Evolutionary conservation across 352 stramenopile species (phyloP).

Genomic region (Globisporangium cystogenes): DNA sequence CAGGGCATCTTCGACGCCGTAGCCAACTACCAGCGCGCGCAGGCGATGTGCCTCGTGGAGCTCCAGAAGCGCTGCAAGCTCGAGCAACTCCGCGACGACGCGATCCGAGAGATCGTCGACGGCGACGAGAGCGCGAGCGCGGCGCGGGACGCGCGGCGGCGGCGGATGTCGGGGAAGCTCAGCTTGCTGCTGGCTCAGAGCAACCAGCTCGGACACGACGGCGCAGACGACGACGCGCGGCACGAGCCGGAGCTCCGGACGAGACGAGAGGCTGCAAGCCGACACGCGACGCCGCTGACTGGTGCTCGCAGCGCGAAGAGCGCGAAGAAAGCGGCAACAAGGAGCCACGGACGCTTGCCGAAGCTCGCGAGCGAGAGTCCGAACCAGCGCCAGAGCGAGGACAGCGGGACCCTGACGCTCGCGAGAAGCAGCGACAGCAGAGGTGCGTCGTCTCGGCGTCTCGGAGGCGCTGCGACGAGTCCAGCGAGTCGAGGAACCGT

Average conservation of each 20-base stretch:
- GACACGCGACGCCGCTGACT: background rate
- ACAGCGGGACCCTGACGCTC: background rate
- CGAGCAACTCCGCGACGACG: constrained; percentile 55
- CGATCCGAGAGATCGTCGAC: constrained; percentile 44
- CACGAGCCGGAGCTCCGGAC: background rate
- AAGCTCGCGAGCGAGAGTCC: background rate
- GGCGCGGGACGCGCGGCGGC: background rate
- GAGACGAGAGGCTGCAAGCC: background rate
- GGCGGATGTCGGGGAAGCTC: constrained; percentile 8
- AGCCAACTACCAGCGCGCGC: constrained; percentile 54
- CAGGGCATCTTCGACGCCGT: constrained; percentile 57
- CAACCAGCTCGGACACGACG: constrained; percentile 10
- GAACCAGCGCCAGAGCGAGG: background rate
- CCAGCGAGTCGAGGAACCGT: background rate
- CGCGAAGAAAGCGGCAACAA: background rate
- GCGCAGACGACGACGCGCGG: background rate
- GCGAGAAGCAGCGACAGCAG: background rate
- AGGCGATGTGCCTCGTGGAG: constrained; percentile 65
- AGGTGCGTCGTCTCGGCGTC: background rate
- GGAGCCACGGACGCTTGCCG: background rate
- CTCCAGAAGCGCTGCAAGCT: constrained; percentile 60
- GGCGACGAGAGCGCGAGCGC: background rate
- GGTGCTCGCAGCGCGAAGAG: background rate
- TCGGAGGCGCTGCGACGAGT: background rate
- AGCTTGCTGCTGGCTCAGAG: constrained; percentile 11